phyloP scores from a whole-genome alignment of 2,329 filamentous ascomycete species.

The Verticillium isaacii region DNA sequence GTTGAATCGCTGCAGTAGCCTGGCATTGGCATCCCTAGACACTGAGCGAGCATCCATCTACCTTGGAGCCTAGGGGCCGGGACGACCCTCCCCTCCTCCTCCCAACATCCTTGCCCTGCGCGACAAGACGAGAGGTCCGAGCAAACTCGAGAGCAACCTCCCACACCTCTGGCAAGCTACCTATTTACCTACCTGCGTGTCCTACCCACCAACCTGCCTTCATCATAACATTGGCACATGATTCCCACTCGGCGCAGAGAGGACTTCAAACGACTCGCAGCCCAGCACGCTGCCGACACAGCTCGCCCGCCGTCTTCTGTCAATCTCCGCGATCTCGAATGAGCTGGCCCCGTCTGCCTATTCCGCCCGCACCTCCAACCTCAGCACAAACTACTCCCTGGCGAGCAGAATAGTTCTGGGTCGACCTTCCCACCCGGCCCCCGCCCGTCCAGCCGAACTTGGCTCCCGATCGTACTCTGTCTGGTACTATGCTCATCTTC shows the following conservation, averaged over 20 bases:
- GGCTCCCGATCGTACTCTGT: neutral
- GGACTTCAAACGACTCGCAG: neutral
- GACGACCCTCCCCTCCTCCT: neutral
- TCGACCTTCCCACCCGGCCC: neutral
- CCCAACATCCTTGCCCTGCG: neutral
- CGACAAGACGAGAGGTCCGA: constrained; percentile 1
- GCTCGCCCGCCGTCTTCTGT: neutral
- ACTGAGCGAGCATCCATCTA: neutral
- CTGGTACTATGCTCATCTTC: neutral
- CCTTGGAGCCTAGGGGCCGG: neutral
- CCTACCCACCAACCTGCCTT: neutral
- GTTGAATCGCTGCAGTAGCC: neutral
- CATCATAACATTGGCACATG: neutral
- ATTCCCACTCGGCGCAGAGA: neutral
- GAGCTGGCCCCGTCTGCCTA: neutral
- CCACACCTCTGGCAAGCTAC: neutral
- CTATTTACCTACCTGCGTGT: neutral
- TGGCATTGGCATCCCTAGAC: neutral
- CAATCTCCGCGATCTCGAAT: neutral
- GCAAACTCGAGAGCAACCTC: neutral
- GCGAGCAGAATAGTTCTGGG: neutral
- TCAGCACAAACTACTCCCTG: neutral
- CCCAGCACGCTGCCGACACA: neutral
- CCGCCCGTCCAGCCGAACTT: neutral
- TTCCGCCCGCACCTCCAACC: neutral